Evolutionary conservation across 2,329 filamentous ascomycete genomes (phyloP), one percentile per base, ranked within the genome.

Genomic region (Talaromyces sp.): DNA sequence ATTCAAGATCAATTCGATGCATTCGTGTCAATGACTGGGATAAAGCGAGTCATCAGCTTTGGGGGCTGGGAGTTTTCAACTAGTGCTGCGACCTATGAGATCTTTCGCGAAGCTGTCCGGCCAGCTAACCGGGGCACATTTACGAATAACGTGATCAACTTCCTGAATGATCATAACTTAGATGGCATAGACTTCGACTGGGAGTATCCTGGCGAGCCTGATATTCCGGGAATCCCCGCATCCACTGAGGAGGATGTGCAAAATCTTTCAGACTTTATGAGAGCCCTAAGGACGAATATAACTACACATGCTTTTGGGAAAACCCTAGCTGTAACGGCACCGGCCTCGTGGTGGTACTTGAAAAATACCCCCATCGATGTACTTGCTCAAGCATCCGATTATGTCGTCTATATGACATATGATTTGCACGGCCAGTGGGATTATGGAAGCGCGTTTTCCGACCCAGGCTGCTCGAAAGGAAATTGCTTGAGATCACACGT

Each of bases 401-500:
- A 57, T 44, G 42, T 57, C 27, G 55, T 57, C 13, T 27, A 42
- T 19, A 57, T 42, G 55, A 44, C 55, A 25, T 77, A 76, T 62
- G 74, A 76, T 60, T 66, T 75, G 13, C 65, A 67, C 47, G 66
- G 65, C 22, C 65, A 67, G 42, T 66, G 65, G 65, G 72, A 74
- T 49, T 59, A 56, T 30, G 65, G 57, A 3, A 72, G 65, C 66
- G 67, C 62, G 56, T 67, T 56, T 28, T 39, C 63, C 4, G 47
- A 49, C 9, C 51, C 54, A 6, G 70, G 68, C 8, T 74, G 72
- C 54, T 57, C 57, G 3, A 47, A 27, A 28, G 68, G 69, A 3
- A 68, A 68, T 54, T 72, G 77, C 51, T 66, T 78, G 1, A 72
- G 75, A 1, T 72, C 69, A 0, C 75, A 78, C 60, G 67, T 77